Evolutionary conservation across 1,284 basidiomycete genomes (phyloP), one percentile per base, ranked within the genome.

Genomic region (Phellinidium pouzarii): DNA sequence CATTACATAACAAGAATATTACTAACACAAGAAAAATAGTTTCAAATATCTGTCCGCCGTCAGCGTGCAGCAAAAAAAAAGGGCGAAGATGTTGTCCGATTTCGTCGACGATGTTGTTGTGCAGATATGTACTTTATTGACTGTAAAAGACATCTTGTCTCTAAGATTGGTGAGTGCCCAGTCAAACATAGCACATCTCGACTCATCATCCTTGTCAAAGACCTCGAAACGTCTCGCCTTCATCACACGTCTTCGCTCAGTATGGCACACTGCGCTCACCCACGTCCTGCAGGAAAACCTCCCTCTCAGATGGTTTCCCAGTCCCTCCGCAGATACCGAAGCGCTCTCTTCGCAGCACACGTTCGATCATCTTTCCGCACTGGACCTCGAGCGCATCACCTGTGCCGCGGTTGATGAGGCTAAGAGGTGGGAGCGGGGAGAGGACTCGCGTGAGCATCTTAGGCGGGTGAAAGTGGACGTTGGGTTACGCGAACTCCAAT

Each of bases 211-310:
- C 26, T 25, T n/a, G 2, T n/a, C 20, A 4, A 50, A 84, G 82
- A 76, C 76, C 4, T 81, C 68, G 61, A 76, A 65, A 54, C 56
- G 59, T 4, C 70, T 82, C 38, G 56, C 62, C 19, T 59, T 65
- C 1, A 59, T 75, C 17, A 78, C 79, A 0, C 70, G 67, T 20
- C 61, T 72, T 2, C 76, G 73, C 19, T 66, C 69, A 43, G 67
- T 83, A 27, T 84, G 82, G 82, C 62, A 69, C 14, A 54, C 66
- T 12, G 67, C 78, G 14, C 62, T 83, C 26, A 67, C 14, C 31
- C 14, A n/a, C n/a, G 31, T 34, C 31, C 9, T 8, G 31, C 29
- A 31, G 65, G 14, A 62, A 55, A 23, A 67, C 75, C 50, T 65
- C 79, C 37, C 57, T 74, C 40, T 64, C 68, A 7, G 59, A 65